Conservation (phyloP, 768 basidiomycete species). For the Cytidiella melzeri region DNA sequence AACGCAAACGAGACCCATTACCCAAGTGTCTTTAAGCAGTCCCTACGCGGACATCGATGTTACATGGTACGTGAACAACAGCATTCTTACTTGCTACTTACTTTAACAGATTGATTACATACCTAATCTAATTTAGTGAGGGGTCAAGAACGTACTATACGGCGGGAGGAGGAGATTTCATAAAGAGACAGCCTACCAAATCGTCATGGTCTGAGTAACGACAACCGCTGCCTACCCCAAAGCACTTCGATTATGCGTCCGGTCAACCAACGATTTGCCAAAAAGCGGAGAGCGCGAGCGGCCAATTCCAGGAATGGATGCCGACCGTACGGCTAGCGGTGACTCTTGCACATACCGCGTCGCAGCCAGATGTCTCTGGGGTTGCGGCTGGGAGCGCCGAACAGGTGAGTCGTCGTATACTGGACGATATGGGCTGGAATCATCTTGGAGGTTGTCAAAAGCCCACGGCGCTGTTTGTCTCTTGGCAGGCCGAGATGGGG, state of each 20-base stretch:
- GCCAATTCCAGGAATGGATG: not conserved
- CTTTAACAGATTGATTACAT: too few species aligned
- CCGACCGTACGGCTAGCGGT: constrained; percentile 4
- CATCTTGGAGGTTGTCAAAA: constrained; percentile 13
- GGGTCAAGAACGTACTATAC: too few species aligned
- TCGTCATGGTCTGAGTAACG: too few species aligned
- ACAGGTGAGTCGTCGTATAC: constrained; percentile 50
- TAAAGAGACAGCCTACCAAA: too few species aligned
- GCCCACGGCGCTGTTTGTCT: constrained; percentile 15
- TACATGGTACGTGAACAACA: too few species aligned
- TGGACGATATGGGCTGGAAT: constrained; percentile 16
- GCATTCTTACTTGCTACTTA: too few species aligned
- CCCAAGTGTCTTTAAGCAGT: too few species aligned
- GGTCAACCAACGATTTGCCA: not conserved
- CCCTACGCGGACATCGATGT: too few species aligned
- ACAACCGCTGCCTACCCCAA: too few species aligned
- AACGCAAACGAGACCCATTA: too few species aligned
- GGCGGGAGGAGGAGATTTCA: too few species aligned
- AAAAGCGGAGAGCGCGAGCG: constrained; percentile 3
- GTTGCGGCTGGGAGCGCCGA: constrained; percentile 28
- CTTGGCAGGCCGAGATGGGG: constrained; percentile 36
- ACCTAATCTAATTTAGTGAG: too few species aligned
- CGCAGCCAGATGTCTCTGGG: not conserved
- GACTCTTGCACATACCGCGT: not conserved
- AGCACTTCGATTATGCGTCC: not conserved